Evolutionary conservation across 768 basidiomycete genomes (phyloP), one percentile per base, ranked within the genome.

Genomic region (Candolleomyces eurysporus): DNA sequence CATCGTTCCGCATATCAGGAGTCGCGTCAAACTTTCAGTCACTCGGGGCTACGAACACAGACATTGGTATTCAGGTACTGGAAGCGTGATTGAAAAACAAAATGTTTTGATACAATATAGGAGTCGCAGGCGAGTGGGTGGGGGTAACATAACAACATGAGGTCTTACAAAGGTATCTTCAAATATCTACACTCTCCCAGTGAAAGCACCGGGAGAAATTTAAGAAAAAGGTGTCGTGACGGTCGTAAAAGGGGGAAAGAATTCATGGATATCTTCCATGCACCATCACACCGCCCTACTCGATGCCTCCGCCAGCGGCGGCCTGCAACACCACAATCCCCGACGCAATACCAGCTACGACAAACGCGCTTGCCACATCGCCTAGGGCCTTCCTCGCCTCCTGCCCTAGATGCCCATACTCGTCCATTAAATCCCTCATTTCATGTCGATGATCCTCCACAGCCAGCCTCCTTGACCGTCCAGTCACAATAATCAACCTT

Each of bases 301-400:
- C 52, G 16, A 54, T 31, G 21, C 21, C 39, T 16, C 52, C 52
- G 17, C 52, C 52, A 31, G 52, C 53, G 17, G 79, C 75, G 50
- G 87, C 84, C 75, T 92, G 91, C 39, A 93, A 68, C 1, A 93
- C 89, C 40, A 92, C 75, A 45, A 92, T 66, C 19, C 85, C 89
- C 48, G 80, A 77, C 40, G 82, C 82, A 55, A 79, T 76, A 1
- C 83, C 84, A 6, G 85, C 78, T 3, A 88, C 76, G 13, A 94
- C 84, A 70, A 96, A 84, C 49, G 88, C 88, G 45, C 88, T 84
- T 2, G 86, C 91, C 17, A 92, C 88, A 70, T 96, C 92, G 3
- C 96, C 96, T 26, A 96, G 79, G 21, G 94, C 94, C 76, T 90
- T 89, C 70, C 82, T 79, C 61, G 94, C 84, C 68, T 92, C 91